These are phyloP conservation scores for Boletus rubescentipes DNA, from an alignment of 768 basidiomycete genomes.

Conservation along the genomic window DNA sequence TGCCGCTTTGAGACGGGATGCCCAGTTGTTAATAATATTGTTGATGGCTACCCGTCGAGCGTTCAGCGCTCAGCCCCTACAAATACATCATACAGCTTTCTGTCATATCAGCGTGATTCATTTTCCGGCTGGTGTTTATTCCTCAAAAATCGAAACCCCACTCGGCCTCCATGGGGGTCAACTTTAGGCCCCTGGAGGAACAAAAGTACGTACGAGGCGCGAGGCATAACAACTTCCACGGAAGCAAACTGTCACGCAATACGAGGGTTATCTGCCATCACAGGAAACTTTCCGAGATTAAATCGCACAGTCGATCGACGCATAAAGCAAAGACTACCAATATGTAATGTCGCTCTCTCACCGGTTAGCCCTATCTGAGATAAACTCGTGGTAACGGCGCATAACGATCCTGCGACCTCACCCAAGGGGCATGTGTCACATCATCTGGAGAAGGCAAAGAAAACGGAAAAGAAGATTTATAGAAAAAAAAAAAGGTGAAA, in stretches of 20 bases:
- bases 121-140: background rate
- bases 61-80: background rate
- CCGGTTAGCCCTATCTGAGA: conserved; percentile 22
- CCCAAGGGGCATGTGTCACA: conserved; percentile 25
- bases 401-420: conserved; percentile 26
- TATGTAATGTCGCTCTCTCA: conserved; percentile 16
- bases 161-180: conserved; percentile 1
- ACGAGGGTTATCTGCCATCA: conserved; percentile 7
- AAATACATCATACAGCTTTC: background rate
- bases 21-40: conserved; percentile 12
- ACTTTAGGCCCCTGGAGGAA: conserved; percentile 7
- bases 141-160: background rate
- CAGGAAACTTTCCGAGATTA: conserved; percentile 20
- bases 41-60: conserved; percentile 4
- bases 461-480: background rate
- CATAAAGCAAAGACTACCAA: background rate
- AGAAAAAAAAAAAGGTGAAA: background rate
- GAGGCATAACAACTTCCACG: conserved; percentile 5
- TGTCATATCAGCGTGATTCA: conserved; percentile 18
- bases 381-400: conserved; percentile 29
- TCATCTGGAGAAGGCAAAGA: conserved; percentile 11
- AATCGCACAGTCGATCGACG: conserved; percentile 29
- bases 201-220: conserved; percentile 11
- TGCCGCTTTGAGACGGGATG: conserved; percentile 9
- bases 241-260: conserved; percentile 9